A percentile compares a stretch with the other conserved stretches of the same genome.
phyloP scores from a whole-genome alignment of 257 asterid species.

The Solanum commersonii region DNA sequence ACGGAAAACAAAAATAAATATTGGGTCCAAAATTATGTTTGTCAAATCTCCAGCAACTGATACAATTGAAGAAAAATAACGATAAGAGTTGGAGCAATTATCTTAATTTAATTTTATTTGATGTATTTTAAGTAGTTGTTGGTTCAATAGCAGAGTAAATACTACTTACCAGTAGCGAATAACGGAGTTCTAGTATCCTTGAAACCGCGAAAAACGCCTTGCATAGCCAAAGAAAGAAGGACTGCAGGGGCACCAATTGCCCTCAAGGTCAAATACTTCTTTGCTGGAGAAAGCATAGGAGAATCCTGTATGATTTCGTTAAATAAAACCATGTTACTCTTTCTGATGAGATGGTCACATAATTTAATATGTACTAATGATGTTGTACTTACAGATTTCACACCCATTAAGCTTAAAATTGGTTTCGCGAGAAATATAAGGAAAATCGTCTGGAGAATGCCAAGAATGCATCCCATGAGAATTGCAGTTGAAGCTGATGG shows the following conservation, averaged over 20 bases:
- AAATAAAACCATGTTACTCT: background rate
- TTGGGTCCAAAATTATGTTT: slow-evolving; percentile 79
- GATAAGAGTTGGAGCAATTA: background rate
- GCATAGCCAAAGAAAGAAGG: slow-evolving; percentile 93
- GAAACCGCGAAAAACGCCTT: slow-evolving; percentile 89
- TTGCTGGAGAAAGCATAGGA: slow-evolving; percentile 71
- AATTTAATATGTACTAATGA: background rate
- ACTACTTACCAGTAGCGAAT: slow-evolving; percentile 73
- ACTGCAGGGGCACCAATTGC: slow-evolving; percentile 97
- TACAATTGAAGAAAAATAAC: background rate
- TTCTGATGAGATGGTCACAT: background rate
- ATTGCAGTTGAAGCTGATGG: slow-evolving; percentile 97
- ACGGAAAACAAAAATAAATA: slow-evolving; percentile 45
- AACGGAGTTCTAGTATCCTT: slow-evolving; percentile 91
- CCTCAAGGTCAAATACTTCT: slow-evolving; percentile 58
- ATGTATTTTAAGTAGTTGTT: background rate
- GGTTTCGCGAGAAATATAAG: slow-evolving; percentile 66
- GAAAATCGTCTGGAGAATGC: slow-evolving; percentile 59
- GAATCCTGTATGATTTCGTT: slow-evolving; percentile 41
- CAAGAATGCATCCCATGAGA: slow-evolving; percentile 57
- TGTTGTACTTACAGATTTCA: slow-evolving; percentile 46
- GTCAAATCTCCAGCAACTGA: slow-evolving; percentile 72
- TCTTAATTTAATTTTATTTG: no score
- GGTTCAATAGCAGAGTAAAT: slow-evolving; percentile 4
- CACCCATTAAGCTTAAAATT: slow-evolving; percentile 67